Base-by-base conservation (phyloP, 164 flowering plant species). In the Saururus chinensis region DNA sequence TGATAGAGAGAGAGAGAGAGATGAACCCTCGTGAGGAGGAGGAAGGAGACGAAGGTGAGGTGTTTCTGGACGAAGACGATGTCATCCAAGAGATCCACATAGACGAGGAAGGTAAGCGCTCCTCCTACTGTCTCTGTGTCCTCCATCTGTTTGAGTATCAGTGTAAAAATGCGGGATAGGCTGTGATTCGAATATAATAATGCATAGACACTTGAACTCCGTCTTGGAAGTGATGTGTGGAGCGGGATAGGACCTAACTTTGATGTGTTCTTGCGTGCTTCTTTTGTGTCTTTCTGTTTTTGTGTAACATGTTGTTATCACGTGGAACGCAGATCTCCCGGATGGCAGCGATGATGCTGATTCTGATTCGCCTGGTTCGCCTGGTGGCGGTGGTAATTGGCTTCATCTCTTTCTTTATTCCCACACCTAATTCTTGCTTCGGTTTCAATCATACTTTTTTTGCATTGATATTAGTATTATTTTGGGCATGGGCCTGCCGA, bases 21-120 rank as follows among this genome's bases (percentile, higher is more conserved):
- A 41, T 41, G 45, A 1, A 41, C 12, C 45, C 45, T 13, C 45
- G 45, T 41, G 11, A 13, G 30, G 73, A 74, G 26, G 81, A 75
- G 1, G 83, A 79, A 9, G 81, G 78, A 8, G 81, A 79, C 37
- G 51, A 76, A 0, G 87, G 81, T 1, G 91, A 83, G 42, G 74
- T 82, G 17, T 86, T 81, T 63, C 61, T 90, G 54, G 83, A 84
- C 45, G 93, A 88, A 23, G 66, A 72, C 16, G 97, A 90, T 51
- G 75, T 84, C 62, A 61, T 90, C 51, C 70, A 78, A 7, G 97
- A 84, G 74, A 69, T 82, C 62, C 35, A 65, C 10, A 71, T 84
- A 19, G 92, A 87, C 60, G 89, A 83, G 14, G 97, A 90, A 79
- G 92, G 95, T 89, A 10, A 40, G 9, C 41, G 14, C 42, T 24